Evolutionary conservation across 768 basidiomycete genomes (phyloP), one percentile per base, ranked within the genome.

Genomic region (Auriscalpium microsporum): DNA sequence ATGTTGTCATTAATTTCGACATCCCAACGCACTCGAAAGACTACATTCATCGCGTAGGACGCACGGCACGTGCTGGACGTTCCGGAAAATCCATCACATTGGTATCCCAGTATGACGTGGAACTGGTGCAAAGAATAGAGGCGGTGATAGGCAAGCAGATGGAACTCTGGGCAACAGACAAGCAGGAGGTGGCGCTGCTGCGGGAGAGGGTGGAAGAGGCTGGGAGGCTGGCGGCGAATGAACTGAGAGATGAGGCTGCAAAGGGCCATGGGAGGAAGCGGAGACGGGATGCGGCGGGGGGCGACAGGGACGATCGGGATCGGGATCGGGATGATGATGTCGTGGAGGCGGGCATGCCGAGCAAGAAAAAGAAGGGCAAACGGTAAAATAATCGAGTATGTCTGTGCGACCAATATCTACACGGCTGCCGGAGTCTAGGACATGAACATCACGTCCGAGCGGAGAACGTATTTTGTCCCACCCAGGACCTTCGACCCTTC

Each of bases 11-110:
- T 71, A 99, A 99, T 72, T 99, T 91, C 69, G 94, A 96, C 69
- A 87, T 97, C 59, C 96, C 96, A 1, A 91, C 91, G 1, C 91
- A 98, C 68, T 97, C 94, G 14, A 98, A 99, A 74, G 96, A 98
- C 69, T 99, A 99, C 71, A 96, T 99, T 50, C 96, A 99, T 68
- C 84, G 96, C 45, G 96, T 99, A 10, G 96, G 96, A 40, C 83
- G 96, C 55, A 99, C 96, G 35, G 96, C 96, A 7, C 87, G 96
- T 66, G 96, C 96, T 3, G 96, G 96, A n/a, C 83, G 96, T 45
- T 84, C 93, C 1, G 96, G 96, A 45, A 97, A 97, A 73, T 86
- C 91, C 1, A 89, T 99, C 64, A 96, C 94, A n/a, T 80, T 99
- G 44, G 94, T 97, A 21, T 92, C 95, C 6, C 96, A 99, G 71